Percentiles rank a stretch among this genome's conserved stretches.
These are phyloP conservation scores for Zalerion maritima DNA, from an alignment of 495 filamentous ascomycete species.

Conservation along the genomic window DNA sequence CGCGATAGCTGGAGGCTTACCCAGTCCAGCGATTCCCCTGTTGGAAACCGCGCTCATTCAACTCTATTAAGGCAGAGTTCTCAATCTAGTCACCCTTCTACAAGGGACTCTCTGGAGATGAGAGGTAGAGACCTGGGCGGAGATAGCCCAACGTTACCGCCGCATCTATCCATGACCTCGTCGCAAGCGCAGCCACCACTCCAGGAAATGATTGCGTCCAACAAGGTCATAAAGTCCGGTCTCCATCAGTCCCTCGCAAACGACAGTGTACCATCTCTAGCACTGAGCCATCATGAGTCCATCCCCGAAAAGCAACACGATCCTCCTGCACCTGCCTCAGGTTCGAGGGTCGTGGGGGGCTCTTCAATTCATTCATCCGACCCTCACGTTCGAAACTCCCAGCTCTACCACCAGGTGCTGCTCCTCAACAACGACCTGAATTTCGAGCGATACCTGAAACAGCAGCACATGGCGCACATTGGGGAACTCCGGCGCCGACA, in stretches of 20 bases:
- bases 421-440: conserved; percentile 59
- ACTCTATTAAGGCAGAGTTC: conserved; percentile 19
- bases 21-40: conserved; percentile 27
- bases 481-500: conserved; percentile 53
- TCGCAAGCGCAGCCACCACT: conserved; percentile 36
- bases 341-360: not conserved
- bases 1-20: conserved; percentile 29
- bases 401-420: conserved; percentile 49
- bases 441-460: conserved; percentile 61
- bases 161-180: conserved; percentile 24
- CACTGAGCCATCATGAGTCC: conserved; percentile 27
- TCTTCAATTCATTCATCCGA: too few relatives aligned
- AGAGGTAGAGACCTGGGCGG: conserved; percentile 20
- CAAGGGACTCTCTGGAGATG: conserved; percentile 23
- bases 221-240: conserved; percentile 34
- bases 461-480: conserved; percentile 61
- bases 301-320: conserved; percentile 16
- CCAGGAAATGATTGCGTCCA: conserved; percentile 38
- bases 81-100: conserved; percentile 25
- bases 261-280: conserved; percentile 35
- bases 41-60: conserved; percentile 14
- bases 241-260: conserved; percentile 34
- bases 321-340: conserved; percentile 6
- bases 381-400: too few relatives aligned
- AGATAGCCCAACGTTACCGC: conserved; percentile 44